These are phyloP conservation scores for Rhizopogon rudus DNA, from an alignment of 768 basidiomycete species.

Conservation along the genomic window DNA sequence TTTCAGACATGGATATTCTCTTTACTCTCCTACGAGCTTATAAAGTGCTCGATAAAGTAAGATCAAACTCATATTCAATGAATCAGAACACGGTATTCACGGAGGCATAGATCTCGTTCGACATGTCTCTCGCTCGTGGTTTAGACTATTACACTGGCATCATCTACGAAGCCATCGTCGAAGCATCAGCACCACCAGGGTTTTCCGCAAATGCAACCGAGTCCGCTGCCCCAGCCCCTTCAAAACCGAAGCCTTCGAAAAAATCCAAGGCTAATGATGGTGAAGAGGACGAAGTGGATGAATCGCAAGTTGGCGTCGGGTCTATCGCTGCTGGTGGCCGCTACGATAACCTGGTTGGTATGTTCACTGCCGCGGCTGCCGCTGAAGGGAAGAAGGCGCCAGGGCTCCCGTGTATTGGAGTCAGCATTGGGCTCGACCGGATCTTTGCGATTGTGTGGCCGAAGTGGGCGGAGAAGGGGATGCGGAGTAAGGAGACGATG, in stretches of 20 bases:
- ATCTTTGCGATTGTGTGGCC: slow-evolving; percentile 91
- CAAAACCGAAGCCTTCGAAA: slow-evolving; percentile 35
- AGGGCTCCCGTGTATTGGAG: slow-evolving; percentile 83
- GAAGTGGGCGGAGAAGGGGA: slow-evolving; percentile 74
- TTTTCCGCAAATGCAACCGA: slow-evolving; percentile 53
- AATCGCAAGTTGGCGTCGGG: slow-evolving; percentile 92
- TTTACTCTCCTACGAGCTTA: slow-evolving; percentile 83
- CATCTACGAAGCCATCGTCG: slow-evolving; percentile 94
- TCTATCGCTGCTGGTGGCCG: slow-evolving; percentile 98
- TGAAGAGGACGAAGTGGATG: slow-evolving; percentile 83
- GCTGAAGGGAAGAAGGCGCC: slow-evolving; percentile 65
- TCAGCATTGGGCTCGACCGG: slow-evolving; percentile 89
- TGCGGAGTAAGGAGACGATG: slow-evolving; percentile 87
- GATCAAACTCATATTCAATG: slow-evolving; percentile 3
- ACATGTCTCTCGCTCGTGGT: slow-evolving; percentile 94
- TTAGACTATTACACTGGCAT: slow-evolving; percentile 99
- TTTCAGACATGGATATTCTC: slow-evolving; percentile 81
- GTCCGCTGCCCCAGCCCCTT: slow-evolving; percentile 21
- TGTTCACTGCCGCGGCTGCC: slow-evolving; percentile 82
- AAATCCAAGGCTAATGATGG: slow-evolving; percentile 38
- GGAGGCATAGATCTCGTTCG: slow-evolving; percentile 75
- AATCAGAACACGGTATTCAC: background rate
- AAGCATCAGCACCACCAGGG: slow-evolving; percentile 89
- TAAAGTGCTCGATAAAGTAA: slow-evolving; percentile 70
- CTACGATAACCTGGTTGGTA: slow-evolving; percentile 91